phyloP scores from a whole-genome alignment of 177 flowering plant species.

The Vitis hybrid region DNA sequence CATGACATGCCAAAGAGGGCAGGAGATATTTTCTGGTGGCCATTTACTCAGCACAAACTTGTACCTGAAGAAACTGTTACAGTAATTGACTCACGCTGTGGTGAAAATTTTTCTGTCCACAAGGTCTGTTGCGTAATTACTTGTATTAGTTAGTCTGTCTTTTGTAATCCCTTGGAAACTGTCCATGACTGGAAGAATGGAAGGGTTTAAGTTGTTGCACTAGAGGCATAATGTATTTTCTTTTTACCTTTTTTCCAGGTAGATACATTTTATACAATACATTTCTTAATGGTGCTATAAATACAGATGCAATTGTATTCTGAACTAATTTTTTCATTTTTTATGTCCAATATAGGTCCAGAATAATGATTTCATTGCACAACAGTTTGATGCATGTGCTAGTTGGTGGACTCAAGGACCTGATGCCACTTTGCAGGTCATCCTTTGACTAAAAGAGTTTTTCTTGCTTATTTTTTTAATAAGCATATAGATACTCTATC shows the following conservation, averaged over 20 bases:
- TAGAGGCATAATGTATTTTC: no score
- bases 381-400: constrained; percentile 97
- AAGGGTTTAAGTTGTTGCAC: no score
- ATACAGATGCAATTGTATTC: not conserved
- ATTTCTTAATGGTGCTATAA: not conserved
- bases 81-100: constrained; percentile 95
- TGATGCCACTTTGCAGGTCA: constrained; percentile 85
- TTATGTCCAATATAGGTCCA: constrained; percentile 26
- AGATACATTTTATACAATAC: no score
- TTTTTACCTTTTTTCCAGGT: not conserved
- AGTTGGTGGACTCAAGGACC: constrained; percentile 99
- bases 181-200: no score
- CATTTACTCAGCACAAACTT: constrained; percentile 91
- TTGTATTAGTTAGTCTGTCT: constrained; percentile 3
- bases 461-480: not conserved
- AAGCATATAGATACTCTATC: no score
- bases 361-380: constrained; percentile 39
- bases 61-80: constrained; percentile 76
- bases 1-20: constrained; percentile 77
- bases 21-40: constrained; percentile 86
- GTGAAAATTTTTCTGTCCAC: constrained; percentile 86
- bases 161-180: not conserved
- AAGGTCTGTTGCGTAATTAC: constrained; percentile 46
- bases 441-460: constrained; percentile 4
- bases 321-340: constrained; percentile 3